Base-by-base conservation (phyloP, 495 filamentous ascomycete species). In the Darksidea phi region DNA sequence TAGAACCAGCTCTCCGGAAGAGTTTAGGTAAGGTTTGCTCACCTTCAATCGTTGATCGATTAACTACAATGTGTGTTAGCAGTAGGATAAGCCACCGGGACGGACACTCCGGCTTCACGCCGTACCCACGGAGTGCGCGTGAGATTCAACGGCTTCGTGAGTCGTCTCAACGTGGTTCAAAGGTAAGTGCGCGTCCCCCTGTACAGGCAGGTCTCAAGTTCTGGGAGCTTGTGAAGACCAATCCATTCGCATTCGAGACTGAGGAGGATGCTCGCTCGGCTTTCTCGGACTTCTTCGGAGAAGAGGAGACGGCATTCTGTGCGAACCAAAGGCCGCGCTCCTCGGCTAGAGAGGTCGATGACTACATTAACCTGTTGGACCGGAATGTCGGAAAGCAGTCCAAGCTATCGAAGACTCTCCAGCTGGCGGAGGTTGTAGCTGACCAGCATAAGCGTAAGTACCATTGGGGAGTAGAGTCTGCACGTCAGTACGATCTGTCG, bases 401-500 rank as follows among this genome's bases (percentile, higher is more conserved):
- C 36, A 7, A 15, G 8, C 15, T 38, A 12, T 12, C 48, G 24
- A 15, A 32, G 3, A 28, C 36, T 13, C 7, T 52, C 18, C 7
- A 36, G 11, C 13, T 3, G 13, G 24, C 48, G 7, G 23, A 15
- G 15, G 48, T 52, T 2, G 8, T 32, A 4, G 48, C 25, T 34
- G 48, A 52, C 48, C 4, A 32, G 4, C 48, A 32, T 36, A 52
- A 28, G 48, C 11, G 48, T 17, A 7, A 47, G 43, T 47, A 47
- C 43, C 20, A 47, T 17, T n/a, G 13, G 43, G 25, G 20, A 5
- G 48, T 7, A 17, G 23, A 17, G 2, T 41, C n/a, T 25, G 54
- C 38, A 42, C 17, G 23, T 3, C 48, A 54, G 58, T 61, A 47
- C 32, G 24, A 61, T 23, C n/a, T 42, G 17, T 6, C 21, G 18